Evolutionary conservation across 257 asterid genomes (phyloP).

Genomic region (Schizonepeta tenuifolia): DNA sequence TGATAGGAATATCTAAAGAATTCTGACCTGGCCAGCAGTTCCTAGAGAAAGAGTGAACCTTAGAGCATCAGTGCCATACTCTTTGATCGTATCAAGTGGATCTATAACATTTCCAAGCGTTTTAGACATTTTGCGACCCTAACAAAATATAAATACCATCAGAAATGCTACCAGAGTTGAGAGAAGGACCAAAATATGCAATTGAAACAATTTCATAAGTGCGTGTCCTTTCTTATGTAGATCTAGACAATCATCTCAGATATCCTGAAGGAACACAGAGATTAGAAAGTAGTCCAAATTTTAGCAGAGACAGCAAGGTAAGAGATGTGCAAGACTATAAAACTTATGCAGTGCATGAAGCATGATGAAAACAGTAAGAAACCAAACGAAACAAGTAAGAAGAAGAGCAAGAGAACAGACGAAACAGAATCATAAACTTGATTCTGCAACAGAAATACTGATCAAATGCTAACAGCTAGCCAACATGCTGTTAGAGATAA

Average conservation of each 20-base stretch:
- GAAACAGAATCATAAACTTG: background rate
- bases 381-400: too few species aligned
- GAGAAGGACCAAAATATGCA: background rate
- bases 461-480: background rate
- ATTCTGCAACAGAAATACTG: conserved; percentile 19
- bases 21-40: conserved; percentile 94
- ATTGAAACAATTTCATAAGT: background rate
- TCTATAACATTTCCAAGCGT: conserved; percentile 91
- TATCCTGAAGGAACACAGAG: background rate
- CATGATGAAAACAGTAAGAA: background rate
- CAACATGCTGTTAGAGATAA: background rate
- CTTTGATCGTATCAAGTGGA: conserved; percentile 86
- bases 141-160: conserved; percentile 39
- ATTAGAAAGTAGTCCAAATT: background rate
- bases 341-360: background rate
- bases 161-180: conserved; percentile 26
- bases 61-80: conserved; percentile 95
- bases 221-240: background rate
- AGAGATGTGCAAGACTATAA: too few species aligned
- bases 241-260: background rate
- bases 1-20: conserved; percentile 24
- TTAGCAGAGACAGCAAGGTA: background rate
- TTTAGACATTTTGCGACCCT: conserved; percentile 99
- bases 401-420: too few species aligned
- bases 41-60: conserved; percentile 95